Evolutionary conservation across 495 filamentous ascomycete genomes (phyloP), one percentile per base, ranked within the genome.

Genomic region (Geoglossum glabrum): DNA sequence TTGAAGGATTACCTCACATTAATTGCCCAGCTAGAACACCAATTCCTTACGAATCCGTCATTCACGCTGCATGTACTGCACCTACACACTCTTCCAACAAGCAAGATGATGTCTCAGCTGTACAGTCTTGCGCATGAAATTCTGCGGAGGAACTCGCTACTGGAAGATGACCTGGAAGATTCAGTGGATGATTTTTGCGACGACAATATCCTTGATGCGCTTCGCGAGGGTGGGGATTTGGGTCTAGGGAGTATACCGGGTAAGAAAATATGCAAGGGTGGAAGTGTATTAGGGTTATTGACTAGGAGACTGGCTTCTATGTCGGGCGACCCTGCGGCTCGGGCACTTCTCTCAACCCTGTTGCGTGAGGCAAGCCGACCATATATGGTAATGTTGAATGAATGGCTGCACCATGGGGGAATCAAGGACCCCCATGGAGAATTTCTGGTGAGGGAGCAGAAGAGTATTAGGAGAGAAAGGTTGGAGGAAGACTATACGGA

Each of bases 381-480:
- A 0, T 98, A 98, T 62, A 95, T 97, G 92, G 77, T 75, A 25
- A 98, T 98, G 92, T 71, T 98, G 58, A 98, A 98, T 64, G 92
- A 97, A 66, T 98, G 92, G 93, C 69, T 98, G 25, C 92, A 98
- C 65, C 90, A 94, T 64, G 92, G 92, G 19, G 87, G 84, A 40
- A 97, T 98, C 66, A 85, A 82, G 66, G 92, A 98, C 68, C 88
- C 90, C 1, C 93, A 96, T 67, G 80, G 78, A 13, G 92, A 98
- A 66, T 98, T 98, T 64, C 71, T 98, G 38, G 82, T 98, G 61
- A 93, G 88, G 61, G 92, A 98, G 67, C 89, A 95, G 66, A 90
- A 90, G 69, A 92, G 87, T 64, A 97, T 98, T 63, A 83, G 83
- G 56, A 79, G 92, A 21, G 93, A 96, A 64, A 78, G 84, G 63